Conservation (phyloP, 805 yeast genomes). For the Wickerhamia fluorescens region DNA sequence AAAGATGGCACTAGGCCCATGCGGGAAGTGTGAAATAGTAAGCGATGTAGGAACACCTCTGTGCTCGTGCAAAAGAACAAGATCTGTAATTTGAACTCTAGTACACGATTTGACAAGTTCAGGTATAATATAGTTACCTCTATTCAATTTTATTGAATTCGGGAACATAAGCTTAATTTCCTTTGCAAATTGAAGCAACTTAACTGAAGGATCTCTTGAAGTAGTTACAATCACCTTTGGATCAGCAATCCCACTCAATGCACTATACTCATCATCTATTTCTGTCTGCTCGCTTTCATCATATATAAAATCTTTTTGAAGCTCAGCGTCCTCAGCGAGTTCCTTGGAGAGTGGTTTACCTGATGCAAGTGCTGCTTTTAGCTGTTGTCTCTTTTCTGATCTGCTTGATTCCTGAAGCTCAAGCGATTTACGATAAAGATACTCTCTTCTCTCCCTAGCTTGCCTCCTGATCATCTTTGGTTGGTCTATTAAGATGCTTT, state of each 20-base stretch:
- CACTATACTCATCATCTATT: conserved; percentile 90
- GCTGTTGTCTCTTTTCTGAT: conserved; percentile 78
- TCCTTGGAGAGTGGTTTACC: conserved; percentile 91
- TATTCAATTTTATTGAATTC: conserved; percentile 76
- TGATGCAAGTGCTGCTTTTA: conserved; percentile 81
- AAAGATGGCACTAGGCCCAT: conserved; percentile 94
- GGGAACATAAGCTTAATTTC: conserved; percentile 89
- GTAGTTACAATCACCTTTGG: conserved; percentile 92
- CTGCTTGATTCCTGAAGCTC: conserved; percentile 85
- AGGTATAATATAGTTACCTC: conserved; percentile 89
- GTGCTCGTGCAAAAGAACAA: conserved; percentile 87
- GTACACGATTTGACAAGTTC: conserved; percentile 79
- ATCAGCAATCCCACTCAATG: conserved; percentile 78
- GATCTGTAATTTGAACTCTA: conserved; percentile 73
- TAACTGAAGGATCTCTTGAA: conserved; percentile 81
- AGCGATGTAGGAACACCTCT: conserved; percentile 96
- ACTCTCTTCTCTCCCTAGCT: conserved; percentile 95
- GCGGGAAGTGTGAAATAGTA: conserved; percentile 92
- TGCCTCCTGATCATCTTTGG: conserved; percentile 79
- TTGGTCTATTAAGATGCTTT: too few relatives aligned
- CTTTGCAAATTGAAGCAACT: conserved; percentile 84
- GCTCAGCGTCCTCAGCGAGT: conserved; percentile 74
- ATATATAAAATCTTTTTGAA: conserved; percentile 76
- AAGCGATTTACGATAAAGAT: conserved; percentile 79
- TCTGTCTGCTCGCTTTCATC: conserved; percentile 70